A percentile compares a stretch with the other conserved stretches of the same genome.
Evolutionary conservation across 495 filamentous ascomycete species (phyloP).

Genomic region (Talaromyces liani): DNA sequence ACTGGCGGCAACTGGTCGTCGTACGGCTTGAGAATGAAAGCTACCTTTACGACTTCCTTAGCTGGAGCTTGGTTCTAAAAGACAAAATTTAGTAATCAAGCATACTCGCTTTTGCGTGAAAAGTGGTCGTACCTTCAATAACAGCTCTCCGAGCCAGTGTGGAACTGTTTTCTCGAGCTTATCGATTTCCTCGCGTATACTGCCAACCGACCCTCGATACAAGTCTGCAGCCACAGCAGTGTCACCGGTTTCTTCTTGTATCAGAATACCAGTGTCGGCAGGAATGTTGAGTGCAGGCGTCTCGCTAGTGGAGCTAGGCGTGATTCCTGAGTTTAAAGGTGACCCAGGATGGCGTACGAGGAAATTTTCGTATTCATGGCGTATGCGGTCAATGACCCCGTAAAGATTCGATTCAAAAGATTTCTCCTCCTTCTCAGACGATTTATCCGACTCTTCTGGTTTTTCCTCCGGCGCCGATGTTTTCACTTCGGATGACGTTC

Average conservation of each 20-base stretch:
- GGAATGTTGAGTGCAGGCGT: slow-evolving; percentile 81
- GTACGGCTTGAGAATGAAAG: slow-evolving; percentile 82
- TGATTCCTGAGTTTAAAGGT: slow-evolving; percentile 55
- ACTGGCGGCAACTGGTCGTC: slow-evolving; percentile 67
- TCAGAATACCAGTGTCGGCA: slow-evolving; percentile 72
- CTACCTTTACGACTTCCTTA: slow-evolving; percentile 92
- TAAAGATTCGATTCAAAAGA: slow-evolving; percentile 75
- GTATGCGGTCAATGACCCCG: slow-evolving; percentile 72
- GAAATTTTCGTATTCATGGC: slow-evolving; percentile 69
- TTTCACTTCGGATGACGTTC: slow-evolving; percentile 71
- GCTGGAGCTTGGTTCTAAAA: slow-evolving; percentile 66
- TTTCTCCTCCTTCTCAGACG: slow-evolving; percentile 60
- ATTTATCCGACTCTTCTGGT: slow-evolving; percentile 66
- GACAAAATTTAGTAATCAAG: slow-evolving; percentile 9
- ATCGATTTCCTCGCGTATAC: slow-evolving; percentile 70
- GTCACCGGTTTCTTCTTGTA: slow-evolving; percentile 86
- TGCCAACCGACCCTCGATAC: slow-evolving; percentile 78
- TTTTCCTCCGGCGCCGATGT: slow-evolving; percentile 71
- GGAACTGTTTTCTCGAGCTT: slow-evolving; percentile 77
- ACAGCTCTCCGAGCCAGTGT: slow-evolving; percentile 85
- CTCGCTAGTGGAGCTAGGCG: slow-evolving; percentile 72
- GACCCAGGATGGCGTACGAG: slow-evolving; percentile 46
- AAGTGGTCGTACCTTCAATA: slow-evolving; percentile 54
- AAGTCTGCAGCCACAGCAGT: slow-evolving; percentile 87
- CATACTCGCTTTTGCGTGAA: background rate